Base-by-base conservation (phyloP, 257 asterid genomes). In the Coffea canephora region DNA sequence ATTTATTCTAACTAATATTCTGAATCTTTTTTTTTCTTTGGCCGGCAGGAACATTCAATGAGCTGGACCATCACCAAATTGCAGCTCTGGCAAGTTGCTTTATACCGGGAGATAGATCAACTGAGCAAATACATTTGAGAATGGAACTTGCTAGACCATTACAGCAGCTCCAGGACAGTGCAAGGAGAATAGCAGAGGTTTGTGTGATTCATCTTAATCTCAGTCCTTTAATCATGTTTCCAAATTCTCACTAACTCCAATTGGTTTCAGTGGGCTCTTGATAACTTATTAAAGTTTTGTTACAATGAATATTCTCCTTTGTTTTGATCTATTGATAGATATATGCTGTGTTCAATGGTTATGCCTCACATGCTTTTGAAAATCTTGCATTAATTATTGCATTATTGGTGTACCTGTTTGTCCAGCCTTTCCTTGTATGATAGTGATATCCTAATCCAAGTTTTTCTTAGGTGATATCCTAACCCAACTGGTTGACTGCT, bases 41-140 rank as follows among this genome's bases (percentile, higher is more conserved):
- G 39, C 43, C 52, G 50, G 55, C 89, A 95, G 99, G 98, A 78
- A 94, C 98, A 77, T 96, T 96, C 88, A 96, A 91, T 82, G 96
- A 94, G 86, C 97, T 96, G 55, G 98, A 96, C 89, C 93, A 88
- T 83, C 97, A 92, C 85, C 97, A 96, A 86, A 86, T 94, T 77
- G 99, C 98, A 52, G 95, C 98, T 71, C 88, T 96, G 67, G 94
- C 96, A 61, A 96, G 98, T 88, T 96, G 98, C 89, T 96, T 96
- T 82, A 85, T 96, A 74, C 99, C 97, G 65, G 96, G 97, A 34
- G 99, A 96, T 78, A 91, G 76, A 86, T 90, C 98, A 61, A 78
- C 71, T 55, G 95, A 96, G 76, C 97, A 93, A 84, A 91, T 87
- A 84, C 92, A 92, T 78, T 87, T 96, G 85, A 88, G 95, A 88